A percentile compares a stretch with the other conserved stretches of the same genome.
Evolutionary conservation across 169 alveolate species (phyloP).

Genomic region (Plasmodium berghei): DNA sequence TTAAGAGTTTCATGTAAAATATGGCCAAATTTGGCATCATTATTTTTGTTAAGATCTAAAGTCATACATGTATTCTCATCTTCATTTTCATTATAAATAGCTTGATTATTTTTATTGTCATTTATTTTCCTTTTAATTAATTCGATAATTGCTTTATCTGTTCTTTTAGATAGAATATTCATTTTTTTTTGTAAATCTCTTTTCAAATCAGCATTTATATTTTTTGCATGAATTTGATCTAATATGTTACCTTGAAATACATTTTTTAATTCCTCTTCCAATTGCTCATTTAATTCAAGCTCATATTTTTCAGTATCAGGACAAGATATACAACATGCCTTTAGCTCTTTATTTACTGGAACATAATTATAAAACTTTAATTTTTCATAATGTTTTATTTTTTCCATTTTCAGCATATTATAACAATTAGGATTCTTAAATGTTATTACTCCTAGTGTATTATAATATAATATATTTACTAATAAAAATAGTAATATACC

Average conservation of each 20-base stretch:
- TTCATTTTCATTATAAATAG: constrained; percentile 17
- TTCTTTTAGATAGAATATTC: constrained; percentile 79
- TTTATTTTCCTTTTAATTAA: constrained; percentile 79
- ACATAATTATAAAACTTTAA: constrained; percentile 79
- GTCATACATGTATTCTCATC: constrained; percentile 28
- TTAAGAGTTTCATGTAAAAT: constrained; percentile 47
- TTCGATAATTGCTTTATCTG: constrained; percentile 87
- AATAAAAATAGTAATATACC: too few species aligned
- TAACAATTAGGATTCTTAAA: background rate
- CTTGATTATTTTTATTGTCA: constrained; percentile 42
- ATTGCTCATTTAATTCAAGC: constrained; percentile 74
- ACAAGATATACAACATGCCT: constrained; percentile 76
- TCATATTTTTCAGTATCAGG: constrained; percentile 80
- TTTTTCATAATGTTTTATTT: constrained; percentile 23
- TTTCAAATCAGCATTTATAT: constrained; percentile 86
- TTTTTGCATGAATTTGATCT: constrained; percentile 80
- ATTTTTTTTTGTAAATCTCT: constrained; percentile 85
- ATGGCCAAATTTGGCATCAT: constrained; percentile 59
- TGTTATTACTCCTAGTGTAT: background rate
- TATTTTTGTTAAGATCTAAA: constrained; percentile 33
- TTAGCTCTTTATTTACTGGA: constrained; percentile 76
- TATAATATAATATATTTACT: too few species aligned
- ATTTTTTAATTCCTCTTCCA: constrained; percentile 65
- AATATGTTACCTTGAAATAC: constrained; percentile 77
- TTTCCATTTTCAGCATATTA: constrained; percentile 32